A percentile compares a stretch with the other conserved stretches of the same genome.
phyloP scores from a whole-genome alignment of 345 rosid genomes.

The Citrus unshiu region DNA sequence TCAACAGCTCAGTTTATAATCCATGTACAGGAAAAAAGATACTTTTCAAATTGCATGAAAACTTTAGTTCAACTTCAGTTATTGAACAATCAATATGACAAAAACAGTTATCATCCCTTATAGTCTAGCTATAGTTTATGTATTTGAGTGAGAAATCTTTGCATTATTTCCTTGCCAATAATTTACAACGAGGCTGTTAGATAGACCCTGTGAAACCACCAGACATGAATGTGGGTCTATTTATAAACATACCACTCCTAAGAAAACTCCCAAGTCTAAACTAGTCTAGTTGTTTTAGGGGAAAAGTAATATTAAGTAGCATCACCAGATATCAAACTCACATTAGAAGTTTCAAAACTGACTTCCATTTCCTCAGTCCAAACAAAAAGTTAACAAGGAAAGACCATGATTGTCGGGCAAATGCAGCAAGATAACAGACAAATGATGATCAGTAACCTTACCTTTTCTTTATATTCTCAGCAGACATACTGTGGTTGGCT shows the following conservation, averaged over 20 bases:
- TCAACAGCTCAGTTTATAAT: neutral
- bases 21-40: neutral
- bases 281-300: neutral
- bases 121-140: neutral
- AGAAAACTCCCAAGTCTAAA: neutral
- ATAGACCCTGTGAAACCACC: neutral
- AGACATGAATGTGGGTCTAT: neutral
- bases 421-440: neutral
- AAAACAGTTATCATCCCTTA: neutral
- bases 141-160: neutral
- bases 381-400: neutral
- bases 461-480: conserved; percentile 86
- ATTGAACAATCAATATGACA: neutral
- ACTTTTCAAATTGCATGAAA: neutral
- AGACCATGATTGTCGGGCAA: neutral
- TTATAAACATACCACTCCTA: neutral
- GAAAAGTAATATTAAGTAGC: neutral
- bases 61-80: neutral
- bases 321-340: neutral
- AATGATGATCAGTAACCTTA: conserved; percentile 24
- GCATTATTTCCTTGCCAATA: neutral
- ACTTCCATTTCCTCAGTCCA: neutral
- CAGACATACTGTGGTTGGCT: conserved; percentile 61
- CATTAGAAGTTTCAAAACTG: neutral
- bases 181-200: neutral